Evolutionary conservation across 2,329 filamentous ascomycete species (phyloP).

Genomic region (Intubia oerlemansii): DNA sequence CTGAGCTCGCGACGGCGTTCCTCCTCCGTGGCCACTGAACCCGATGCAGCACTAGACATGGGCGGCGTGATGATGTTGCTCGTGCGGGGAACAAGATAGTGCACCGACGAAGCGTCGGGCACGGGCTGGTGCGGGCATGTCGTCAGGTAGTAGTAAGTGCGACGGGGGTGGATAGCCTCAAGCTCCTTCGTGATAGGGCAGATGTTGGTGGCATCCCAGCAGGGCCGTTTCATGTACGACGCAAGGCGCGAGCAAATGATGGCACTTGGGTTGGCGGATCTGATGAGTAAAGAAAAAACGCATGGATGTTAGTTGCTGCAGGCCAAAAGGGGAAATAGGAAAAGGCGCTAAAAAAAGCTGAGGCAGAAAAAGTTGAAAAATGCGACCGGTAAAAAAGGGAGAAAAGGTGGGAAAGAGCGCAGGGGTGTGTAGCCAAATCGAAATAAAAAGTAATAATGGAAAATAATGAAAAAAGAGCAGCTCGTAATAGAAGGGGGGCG

Average conservation of each 20-base stretch:
- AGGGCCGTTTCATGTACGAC: constrained; percentile 70
- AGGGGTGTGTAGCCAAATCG: not conserved
- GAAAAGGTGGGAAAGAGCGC: too few relatives aligned
- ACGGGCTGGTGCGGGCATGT: constrained; percentile 70
- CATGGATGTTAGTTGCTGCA: too few relatives aligned
- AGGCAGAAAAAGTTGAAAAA: not conserved
- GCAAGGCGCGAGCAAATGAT: constrained; percentile 86
- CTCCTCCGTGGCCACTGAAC: constrained; percentile 51
- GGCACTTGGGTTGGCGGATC: constrained; percentile 86
- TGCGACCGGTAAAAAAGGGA: too few relatives aligned
- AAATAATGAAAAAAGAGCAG: constrained; percentile 6
- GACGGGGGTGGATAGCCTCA: constrained; percentile 76
- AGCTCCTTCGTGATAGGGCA: constrained; percentile 88
- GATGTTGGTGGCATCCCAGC: constrained; percentile 54
- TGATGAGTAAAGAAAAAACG: constrained; percentile 20
- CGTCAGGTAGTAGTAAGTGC: constrained; percentile 91
- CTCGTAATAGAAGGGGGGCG: too few relatives aligned
- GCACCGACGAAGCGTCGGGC: constrained; percentile 33
- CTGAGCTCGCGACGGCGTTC: constrained; percentile 51
- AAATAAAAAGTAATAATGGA: not conserved
- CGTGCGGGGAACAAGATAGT: constrained; percentile 22
- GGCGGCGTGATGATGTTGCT: constrained; percentile 69
- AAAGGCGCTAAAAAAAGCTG: constrained; percentile 1
- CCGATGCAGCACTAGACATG: constrained; percentile 46
- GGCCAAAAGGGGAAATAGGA: constrained; percentile 3